phyloP scores from a whole-genome alignment of 331 rosid genomes.

The Ulmus americana region DNA sequence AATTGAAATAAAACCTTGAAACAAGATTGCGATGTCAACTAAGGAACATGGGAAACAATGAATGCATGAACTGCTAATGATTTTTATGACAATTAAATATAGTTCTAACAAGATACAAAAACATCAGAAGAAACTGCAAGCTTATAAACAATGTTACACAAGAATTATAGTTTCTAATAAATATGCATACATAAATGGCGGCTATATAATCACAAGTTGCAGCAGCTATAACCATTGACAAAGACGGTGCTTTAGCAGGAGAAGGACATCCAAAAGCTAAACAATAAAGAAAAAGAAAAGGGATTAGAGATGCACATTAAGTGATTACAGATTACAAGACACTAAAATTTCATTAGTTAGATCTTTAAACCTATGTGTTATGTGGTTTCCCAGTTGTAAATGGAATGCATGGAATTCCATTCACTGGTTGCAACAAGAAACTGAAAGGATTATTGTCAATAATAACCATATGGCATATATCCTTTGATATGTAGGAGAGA shows the following conservation, averaged over 20 bases:
- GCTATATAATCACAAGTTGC: slow-evolving; percentile 8
- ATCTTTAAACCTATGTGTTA: slow-evolving; percentile 20
- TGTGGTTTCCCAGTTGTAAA: too few species aligned
- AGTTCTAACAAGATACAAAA: slow-evolving; percentile 10
- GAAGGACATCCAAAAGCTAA: slow-evolving; percentile 52
- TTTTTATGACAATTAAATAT: slow-evolving; percentile 22
- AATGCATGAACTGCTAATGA: slow-evolving; percentile 6
- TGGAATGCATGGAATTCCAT: too few species aligned
- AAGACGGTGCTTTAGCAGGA: slow-evolving; percentile 36
- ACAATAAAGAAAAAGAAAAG: slow-evolving; percentile 14
- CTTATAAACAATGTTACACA: slow-evolving; percentile 24
- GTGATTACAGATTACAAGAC: neutral
- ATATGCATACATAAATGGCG: slow-evolving; percentile 29
- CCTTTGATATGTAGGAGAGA: slow-evolving; percentile 34
- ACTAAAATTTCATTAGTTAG: neutral
- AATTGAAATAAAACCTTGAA: neutral
- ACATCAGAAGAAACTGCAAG: slow-evolving; percentile 24
- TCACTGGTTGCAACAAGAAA: too few species aligned
- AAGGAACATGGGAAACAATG: neutral
- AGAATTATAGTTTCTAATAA: slow-evolving; percentile 26
- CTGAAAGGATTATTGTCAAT: too few species aligned
- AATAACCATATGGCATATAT: slow-evolving; percentile 37
- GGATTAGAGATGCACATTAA: neutral
- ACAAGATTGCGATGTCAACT: neutral
- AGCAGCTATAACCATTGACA: slow-evolving; percentile 4